Conservation (phyloP, 176 grass and related monocot genomes). For the Carex pumila region DNA sequence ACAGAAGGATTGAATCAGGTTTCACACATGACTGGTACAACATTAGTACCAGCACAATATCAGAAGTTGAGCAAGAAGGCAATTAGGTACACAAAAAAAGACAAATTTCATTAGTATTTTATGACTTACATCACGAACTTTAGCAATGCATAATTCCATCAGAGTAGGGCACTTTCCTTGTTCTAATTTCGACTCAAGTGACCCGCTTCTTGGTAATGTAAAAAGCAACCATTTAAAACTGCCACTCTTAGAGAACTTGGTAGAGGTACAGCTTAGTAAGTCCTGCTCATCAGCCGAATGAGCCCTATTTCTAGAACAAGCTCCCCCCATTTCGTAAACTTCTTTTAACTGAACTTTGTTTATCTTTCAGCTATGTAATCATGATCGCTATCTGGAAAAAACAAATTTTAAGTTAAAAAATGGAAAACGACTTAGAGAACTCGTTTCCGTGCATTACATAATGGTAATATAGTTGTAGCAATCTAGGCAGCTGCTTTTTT, state of each 20-base stretch:
- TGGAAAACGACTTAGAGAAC: background rate
- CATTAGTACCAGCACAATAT: background rate
- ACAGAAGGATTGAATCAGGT: background rate
- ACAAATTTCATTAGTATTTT: background rate
- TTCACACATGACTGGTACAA: background rate
- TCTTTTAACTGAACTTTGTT: background rate
- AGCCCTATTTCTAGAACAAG: conserved; percentile 82
- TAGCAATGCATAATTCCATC: conserved; percentile 78
- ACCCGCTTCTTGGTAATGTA: conserved; percentile 48
- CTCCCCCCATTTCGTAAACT: conserved; percentile 50
- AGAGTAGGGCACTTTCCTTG: conserved; percentile 48
- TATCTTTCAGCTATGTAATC: background rate
- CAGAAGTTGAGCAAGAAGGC: background rate
- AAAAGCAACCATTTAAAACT: conserved; percentile 82
- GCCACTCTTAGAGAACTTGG: conserved; percentile 77
- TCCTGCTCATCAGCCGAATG: conserved; percentile 43
- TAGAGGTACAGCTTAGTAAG: conserved; percentile 18
- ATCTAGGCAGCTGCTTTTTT: background rate
- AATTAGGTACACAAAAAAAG: background rate
- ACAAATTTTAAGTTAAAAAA: background rate
- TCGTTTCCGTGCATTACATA: background rate
- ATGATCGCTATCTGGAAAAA: background rate
- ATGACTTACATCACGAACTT: conserved; percentile 57
- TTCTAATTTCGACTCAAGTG: conserved; percentile 15
- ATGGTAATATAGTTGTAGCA: background rate